phyloP scores from a whole-genome alignment of 2,329 filamentous ascomycete species.

The Ophiostoma himal-ulmi region DNA sequence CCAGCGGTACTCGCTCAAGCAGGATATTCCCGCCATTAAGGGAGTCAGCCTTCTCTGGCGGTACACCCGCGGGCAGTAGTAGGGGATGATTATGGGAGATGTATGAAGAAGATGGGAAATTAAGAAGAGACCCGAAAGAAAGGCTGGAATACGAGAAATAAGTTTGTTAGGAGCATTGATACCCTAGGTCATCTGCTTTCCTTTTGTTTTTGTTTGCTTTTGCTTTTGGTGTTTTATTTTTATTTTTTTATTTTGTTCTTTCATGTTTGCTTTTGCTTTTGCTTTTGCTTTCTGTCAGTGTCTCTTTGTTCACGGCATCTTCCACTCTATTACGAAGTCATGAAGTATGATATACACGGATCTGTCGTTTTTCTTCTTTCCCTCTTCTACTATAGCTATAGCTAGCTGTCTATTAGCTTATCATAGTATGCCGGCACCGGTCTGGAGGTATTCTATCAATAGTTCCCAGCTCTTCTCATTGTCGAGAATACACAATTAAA shows the following conservation, averaged over 20 bases:
- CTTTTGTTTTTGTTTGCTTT: not conserved
- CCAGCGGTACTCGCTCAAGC: conserved; percentile 18
- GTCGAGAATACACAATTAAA: too few relatives aligned
- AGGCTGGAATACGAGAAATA: not conserved
- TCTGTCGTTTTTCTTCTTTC: not conserved
- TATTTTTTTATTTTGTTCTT: not conserved
- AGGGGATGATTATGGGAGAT: not conserved
- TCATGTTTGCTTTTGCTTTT: not conserved
- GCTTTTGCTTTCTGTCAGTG: not conserved
- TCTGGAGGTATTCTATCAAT: too few relatives aligned
- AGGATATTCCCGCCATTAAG: conserved; percentile 24
- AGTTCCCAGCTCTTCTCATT: too few relatives aligned
- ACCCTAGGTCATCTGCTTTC: not conserved
- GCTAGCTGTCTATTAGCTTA: too few relatives aligned
- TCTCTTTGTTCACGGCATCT: not conserved
- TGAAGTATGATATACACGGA: not conserved
- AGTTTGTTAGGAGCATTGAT: not conserved
- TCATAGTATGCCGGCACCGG: too few relatives aligned
- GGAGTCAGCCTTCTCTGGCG: conserved; percentile 26
- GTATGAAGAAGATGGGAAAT: not conserved
- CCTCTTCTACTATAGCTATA: not conserved
- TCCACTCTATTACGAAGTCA: not conserved
- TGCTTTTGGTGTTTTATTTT: not conserved
- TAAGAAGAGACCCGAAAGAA: not conserved
- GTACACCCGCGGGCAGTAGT: conserved; percentile 20